Conservation (phyloP, 2,329 filamentous ascomycete species). For the Triangularia verruculosa region DNA sequence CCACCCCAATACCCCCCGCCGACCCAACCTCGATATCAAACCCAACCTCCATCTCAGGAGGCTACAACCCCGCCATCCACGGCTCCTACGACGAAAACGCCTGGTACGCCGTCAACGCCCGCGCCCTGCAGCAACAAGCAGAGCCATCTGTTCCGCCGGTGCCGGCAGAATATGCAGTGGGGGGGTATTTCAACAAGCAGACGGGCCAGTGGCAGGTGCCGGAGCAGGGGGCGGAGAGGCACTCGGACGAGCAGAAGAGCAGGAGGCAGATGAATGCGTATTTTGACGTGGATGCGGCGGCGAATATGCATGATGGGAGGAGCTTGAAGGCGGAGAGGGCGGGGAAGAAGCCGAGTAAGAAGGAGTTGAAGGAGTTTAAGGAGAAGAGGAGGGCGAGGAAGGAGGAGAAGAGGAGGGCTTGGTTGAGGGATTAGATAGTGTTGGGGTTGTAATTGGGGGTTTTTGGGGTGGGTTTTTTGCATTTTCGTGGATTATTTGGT, state of each 20-base stretch:
- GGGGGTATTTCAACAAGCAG: conserved; percentile 84
- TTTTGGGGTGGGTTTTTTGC: not conserved
- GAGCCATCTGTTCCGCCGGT: conserved; percentile 20
- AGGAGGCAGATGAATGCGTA: conserved; percentile 86
- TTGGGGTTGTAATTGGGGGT: not conserved
- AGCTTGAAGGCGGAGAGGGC: conserved; percentile 89
- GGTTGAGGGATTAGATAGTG: conserved; percentile 71
- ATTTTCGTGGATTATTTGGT: not conserved
- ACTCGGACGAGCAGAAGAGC: conserved; percentile 85
- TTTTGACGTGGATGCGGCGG: conserved; percentile 93
- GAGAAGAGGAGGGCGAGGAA: conserved; percentile 86
- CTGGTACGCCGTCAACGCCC: conserved; percentile 72
- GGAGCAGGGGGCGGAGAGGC: conserved; percentile 67
- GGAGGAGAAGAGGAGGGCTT: conserved; percentile 89
- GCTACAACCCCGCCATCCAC: conserved; percentile 95
- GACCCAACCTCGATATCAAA: conserved; percentile 25
- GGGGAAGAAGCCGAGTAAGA: conserved; percentile 77
- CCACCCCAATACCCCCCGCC: conserved; percentile 9
- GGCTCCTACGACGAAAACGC: conserved; percentile 94
- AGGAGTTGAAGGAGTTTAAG: conserved; percentile 87
- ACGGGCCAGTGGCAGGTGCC: conserved; percentile 77
- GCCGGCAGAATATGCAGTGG: conserved; percentile 57
- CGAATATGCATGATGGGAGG: conserved; percentile 83
- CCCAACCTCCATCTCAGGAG: conserved; percentile 53
- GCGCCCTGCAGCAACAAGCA: conserved; percentile 33